These are phyloP conservation scores for Colletotrichum sp. DNA, from an alignment of 2,329 filamentous ascomycete species.

Conservation along the genomic window DNA sequence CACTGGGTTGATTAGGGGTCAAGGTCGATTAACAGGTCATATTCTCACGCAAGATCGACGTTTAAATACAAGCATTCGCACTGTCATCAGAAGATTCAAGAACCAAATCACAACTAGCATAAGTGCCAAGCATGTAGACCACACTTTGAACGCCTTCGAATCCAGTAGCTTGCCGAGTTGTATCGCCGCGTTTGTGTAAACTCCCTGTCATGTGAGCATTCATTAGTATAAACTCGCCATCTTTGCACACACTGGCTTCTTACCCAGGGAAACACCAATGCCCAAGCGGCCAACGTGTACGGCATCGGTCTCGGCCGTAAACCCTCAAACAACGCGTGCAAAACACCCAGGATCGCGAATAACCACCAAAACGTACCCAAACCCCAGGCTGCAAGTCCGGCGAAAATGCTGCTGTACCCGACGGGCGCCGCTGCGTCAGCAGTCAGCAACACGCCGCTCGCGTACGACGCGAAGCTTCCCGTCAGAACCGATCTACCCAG, in stretches of 20 bases:
- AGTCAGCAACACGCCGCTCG: conserved; percentile 34
- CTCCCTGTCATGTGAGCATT: conserved; percentile 30
- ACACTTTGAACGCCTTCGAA: conserved; percentile 40
- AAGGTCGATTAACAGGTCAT: neutral
- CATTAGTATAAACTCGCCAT: neutral
- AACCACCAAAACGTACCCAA: conserved; percentile 45
- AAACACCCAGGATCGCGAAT: conserved; percentile 40
- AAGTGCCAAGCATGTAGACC: conserved; percentile 39
- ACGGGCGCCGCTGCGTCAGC: conserved; percentile 34
- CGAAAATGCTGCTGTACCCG: conserved; percentile 37
- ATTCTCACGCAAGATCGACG: neutral
- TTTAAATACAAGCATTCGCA: neutral
- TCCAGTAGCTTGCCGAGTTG: conserved; percentile 41
- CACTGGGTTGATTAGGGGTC: fast-evolving
- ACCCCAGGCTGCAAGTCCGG: conserved; percentile 42
- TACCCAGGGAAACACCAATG: conserved; percentile 44
- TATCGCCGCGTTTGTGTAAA: conserved; percentile 42
- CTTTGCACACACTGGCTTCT: neutral
- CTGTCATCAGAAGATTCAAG: neutral
- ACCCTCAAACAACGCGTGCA: conserved; percentile 21
- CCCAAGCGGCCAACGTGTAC: conserved; percentile 38
- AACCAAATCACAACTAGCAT: conserved; percentile 38
- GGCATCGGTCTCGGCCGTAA: conserved; percentile 23
- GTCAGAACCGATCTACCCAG: conserved; percentile 37
- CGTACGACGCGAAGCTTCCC: conserved; percentile 34